Conservation (phyloP, 78 protist species). For the Blattamonas nauphoetae region DNA sequence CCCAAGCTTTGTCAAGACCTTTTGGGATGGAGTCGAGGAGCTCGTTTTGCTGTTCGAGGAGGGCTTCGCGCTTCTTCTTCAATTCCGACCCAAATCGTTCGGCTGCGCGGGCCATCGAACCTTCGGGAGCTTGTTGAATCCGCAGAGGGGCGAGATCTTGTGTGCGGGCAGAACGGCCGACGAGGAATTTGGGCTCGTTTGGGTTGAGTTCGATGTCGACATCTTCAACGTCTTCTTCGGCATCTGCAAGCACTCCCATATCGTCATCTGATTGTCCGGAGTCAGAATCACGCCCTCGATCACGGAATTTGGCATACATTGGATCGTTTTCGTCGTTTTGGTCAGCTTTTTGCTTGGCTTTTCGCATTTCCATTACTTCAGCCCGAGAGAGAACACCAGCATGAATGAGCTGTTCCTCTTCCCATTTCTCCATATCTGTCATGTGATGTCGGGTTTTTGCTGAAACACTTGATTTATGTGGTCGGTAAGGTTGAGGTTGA, state of each 20-base stretch:
- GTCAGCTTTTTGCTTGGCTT: neutral
- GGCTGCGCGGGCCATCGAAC: slow-evolving; percentile 85
- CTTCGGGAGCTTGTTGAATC: slow-evolving; percentile 83
- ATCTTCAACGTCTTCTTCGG: slow-evolving; percentile 58
- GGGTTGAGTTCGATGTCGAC: slow-evolving; percentile 79
- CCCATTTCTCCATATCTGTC: neutral
- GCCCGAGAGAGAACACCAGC: neutral
- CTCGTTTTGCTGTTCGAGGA: slow-evolving; percentile 30
- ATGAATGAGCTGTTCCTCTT: neutral
- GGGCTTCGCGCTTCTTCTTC: slow-evolving; percentile 61
- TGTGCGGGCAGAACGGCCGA: slow-evolving; percentile 37
- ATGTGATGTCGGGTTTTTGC: neutral
- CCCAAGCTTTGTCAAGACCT: slow-evolving; percentile 61
- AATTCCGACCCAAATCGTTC: slow-evolving; percentile 68
- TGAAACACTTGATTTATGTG: too few species aligned
- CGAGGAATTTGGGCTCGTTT: slow-evolving; percentile 77
- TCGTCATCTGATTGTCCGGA: neutral
- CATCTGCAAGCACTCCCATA: neutral
- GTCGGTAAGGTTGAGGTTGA: too few species aligned
- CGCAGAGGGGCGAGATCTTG: slow-evolving; percentile 71
- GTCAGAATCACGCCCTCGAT: neutral
- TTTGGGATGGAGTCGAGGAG: slow-evolving; percentile 55
- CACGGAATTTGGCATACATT: neutral
- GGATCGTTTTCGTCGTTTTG: neutral
- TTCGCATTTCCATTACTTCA: neutral